Conservation (phyloP, 108 stramenopile species). For the Cyclotella atomus region DNA sequence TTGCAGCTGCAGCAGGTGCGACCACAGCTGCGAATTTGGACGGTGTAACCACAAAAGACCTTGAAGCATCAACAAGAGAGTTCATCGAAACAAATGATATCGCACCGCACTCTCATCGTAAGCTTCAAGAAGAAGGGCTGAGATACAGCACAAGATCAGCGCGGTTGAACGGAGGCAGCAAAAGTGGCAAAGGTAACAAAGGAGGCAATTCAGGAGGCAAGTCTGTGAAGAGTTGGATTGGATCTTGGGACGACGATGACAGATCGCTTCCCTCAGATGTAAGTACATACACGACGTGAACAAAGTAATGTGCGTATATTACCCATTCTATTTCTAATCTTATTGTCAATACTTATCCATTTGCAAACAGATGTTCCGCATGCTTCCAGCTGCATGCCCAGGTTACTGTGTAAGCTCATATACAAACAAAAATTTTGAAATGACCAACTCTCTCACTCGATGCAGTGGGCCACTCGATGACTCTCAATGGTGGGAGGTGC, state of each 20-base stretch:
- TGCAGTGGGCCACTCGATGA: constrained; percentile 14
- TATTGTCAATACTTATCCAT: not conserved
- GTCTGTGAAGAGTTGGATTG: not conserved
- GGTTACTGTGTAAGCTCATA: constrained; percentile 32
- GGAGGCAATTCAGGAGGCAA: not conserved
- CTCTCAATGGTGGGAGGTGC: constrained; percentile 37
- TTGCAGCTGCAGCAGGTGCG: not conserved
- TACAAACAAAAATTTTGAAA: constrained; percentile 14
- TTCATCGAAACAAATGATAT: not conserved
- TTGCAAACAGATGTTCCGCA: constrained; percentile 23
- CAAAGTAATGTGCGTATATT: no score
- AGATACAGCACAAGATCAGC: not conserved
- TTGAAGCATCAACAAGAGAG: constrained; percentile 6
- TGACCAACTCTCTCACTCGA: constrained; percentile 16
- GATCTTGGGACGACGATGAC: not conserved
- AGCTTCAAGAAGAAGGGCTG: not conserved
- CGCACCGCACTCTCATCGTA: not conserved
- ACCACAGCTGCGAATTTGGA: not conserved
- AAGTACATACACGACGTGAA: no score
- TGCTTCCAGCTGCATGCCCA: constrained; percentile 41
- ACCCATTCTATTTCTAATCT: not conserved
- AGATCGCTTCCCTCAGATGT: not conserved
- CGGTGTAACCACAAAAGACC: constrained; percentile 2
- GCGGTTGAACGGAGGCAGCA: not conserved
- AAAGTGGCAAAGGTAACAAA: not conserved